These are phyloP conservation scores for Trichoderma polysporum DNA, from an alignment of 2,329 filamentous ascomycete genomes.

Conservation along the genomic window DNA sequence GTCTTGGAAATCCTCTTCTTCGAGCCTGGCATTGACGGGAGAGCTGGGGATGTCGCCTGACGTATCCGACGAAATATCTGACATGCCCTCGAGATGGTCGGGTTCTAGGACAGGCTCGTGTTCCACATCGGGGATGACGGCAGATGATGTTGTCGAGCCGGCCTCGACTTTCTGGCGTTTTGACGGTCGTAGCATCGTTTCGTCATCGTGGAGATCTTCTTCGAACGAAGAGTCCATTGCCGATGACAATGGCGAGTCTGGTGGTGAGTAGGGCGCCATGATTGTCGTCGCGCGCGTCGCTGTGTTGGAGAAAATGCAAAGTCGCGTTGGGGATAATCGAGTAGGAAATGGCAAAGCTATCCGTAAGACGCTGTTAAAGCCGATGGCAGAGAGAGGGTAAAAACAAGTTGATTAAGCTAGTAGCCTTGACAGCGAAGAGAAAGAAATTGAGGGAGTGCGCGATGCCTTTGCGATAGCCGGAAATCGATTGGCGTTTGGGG, in stretches of 20 bases:
- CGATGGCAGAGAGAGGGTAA: not conserved
- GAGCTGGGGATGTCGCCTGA: conserved; percentile 80
- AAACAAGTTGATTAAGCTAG: not conserved
- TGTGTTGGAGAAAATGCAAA: not conserved
- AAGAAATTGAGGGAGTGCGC: not conserved
- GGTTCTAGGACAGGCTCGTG: conserved; percentile 48
- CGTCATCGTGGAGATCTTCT: conserved; percentile 43
- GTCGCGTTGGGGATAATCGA: conserved; percentile 9
- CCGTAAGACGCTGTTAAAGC: not conserved
- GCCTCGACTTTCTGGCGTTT: conserved; percentile 49
- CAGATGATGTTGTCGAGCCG: conserved; percentile 47
- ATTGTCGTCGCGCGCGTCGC: conserved; percentile 25
- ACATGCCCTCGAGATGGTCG: conserved; percentile 57
- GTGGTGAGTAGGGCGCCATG: conserved; percentile 41
- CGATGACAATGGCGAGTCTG: conserved; percentile 50
- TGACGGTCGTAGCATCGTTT: conserved; percentile 43
- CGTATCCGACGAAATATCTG: conserved; percentile 85
- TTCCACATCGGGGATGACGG: conserved; percentile 43
- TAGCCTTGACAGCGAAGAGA: not conserved
- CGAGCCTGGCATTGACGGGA: conserved; percentile 63
- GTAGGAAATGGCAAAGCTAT: not conserved
- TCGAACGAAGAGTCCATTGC: conserved; percentile 46
- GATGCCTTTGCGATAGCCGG: not conserved
- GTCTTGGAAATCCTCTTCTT: conserved; percentile 74
- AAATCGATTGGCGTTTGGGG: conserved; percentile 1